These are phyloP conservation scores for Penicillium sp. DNA, from an alignment of 2,329 filamentous ascomycete species.

Conservation along the genomic window DNA sequence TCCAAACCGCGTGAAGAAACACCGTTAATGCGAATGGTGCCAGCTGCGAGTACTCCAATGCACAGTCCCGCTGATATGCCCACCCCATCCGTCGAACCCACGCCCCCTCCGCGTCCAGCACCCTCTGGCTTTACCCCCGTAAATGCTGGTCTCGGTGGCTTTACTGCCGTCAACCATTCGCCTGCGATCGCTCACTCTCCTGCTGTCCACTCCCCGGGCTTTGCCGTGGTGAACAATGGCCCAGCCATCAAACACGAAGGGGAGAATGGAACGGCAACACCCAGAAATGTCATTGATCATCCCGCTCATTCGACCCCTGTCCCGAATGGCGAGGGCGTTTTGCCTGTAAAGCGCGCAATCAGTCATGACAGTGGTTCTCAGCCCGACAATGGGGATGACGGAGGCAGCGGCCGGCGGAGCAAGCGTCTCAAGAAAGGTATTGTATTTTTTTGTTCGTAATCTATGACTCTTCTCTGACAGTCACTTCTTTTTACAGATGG, in stretches of 20 bases:
- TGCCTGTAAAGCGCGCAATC: constrained; percentile 74
- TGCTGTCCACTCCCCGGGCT: constrained; percentile 52
- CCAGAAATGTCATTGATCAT: constrained; percentile 65
- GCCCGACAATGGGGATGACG: constrained; percentile 57
- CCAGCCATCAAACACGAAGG: constrained; percentile 52
- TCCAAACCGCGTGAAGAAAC: constrained; percentile 61
- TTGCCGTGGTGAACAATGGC: constrained; percentile 43
- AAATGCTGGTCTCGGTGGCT: constrained; percentile 58
- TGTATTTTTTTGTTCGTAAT: constrained; percentile 14
- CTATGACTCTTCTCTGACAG: not conserved
- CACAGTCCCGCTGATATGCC: constrained; percentile 35
- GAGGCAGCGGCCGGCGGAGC: constrained; percentile 73
- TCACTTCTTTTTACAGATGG: constrained; percentile 39
- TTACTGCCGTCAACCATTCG: constrained; percentile 61
- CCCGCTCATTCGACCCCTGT: constrained; percentile 59
- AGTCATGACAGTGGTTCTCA: constrained; percentile 57
- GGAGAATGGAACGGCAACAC: constrained; percentile 59
- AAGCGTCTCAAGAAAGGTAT: constrained; percentile 88
- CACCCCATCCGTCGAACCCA: constrained; percentile 38
- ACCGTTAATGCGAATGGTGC: constrained; percentile 62
- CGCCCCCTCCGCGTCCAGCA: constrained; percentile 38
- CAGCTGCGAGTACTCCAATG: constrained; percentile 56
- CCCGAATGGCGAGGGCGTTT: constrained; percentile 53
- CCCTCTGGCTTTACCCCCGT: constrained; percentile 68
- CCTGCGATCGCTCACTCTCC: constrained; percentile 27